Conservation (phyloP, 2,329 filamentous ascomycete species). For the Anthostomella pinea region DNA sequence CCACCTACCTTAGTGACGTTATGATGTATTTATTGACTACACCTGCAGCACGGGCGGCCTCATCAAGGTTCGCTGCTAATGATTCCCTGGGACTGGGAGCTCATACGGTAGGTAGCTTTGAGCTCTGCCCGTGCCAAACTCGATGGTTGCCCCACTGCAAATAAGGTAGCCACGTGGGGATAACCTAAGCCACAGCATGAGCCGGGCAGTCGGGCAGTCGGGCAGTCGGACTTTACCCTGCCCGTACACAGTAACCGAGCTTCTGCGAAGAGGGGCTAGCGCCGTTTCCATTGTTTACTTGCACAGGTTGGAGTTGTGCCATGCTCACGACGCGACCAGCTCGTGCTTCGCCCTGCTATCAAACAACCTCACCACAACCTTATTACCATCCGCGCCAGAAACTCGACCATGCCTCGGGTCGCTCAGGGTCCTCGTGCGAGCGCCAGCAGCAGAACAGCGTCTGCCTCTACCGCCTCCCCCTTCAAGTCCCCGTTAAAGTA, state of each 20-base stretch:
- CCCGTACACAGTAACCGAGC: background rate
- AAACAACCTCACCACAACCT: background rate
- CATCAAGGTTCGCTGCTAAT: no score
- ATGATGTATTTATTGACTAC: no score
- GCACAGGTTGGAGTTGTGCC: background rate
- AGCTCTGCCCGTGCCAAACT: no score
- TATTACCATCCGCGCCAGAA: conserved; percentile 19
- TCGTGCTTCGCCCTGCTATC: conserved; percentile 13
- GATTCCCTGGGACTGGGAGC: no score
- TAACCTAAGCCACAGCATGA: no score
- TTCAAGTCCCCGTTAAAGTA: conserved; percentile 59
- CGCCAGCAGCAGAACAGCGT: conserved; percentile 44
- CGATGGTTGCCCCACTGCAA: no score
- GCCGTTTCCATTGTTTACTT: conserved; percentile 6
- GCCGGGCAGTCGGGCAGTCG: no score
- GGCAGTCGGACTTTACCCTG: background rate
- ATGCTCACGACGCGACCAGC: conserved; percentile 15
- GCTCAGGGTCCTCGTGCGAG: conserved; percentile 52
- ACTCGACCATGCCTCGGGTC: conserved; percentile 55
- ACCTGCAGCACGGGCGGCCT: no score
- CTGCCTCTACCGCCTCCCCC: conserved; percentile 49
- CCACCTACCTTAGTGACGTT: no score
- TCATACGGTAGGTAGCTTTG: no score
- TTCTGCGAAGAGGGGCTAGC: conserved; percentile 2
- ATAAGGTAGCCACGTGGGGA: no score